Evolutionary conservation across 1,139 yeast genomes (phyloP), one percentile per base, ranked within the genome.

Genomic region (Pichia terricola): DNA sequence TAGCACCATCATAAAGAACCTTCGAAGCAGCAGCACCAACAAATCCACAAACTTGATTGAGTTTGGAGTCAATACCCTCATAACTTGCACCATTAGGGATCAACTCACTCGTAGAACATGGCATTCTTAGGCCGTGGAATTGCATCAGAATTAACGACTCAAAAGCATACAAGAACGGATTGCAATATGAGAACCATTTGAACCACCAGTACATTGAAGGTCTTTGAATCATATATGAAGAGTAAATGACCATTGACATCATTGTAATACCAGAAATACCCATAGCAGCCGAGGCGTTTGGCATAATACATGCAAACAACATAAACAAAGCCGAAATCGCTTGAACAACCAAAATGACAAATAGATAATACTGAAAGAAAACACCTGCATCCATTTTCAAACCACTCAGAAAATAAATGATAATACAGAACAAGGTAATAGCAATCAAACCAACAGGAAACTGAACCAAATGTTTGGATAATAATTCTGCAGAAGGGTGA

Each of bases 141-240:
- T 78, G 81, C 39, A 70, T 66, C 6, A 72, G 59, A 46, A 77
- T 59, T 66, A 77, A 64, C 5, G 77, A 65, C 56, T 78, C 83
- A 51, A 75, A 77, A 2, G 73, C 75, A 54, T 76, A 78, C 34
- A 73, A 61, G 38, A 77, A 57, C 2, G 83, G 82, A 50, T 77
- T 66, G 42, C 74, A 61, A 53, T 75, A 77, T 3, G 77, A 69
- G 35, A 76, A 68, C 84, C 84, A 78, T 55, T 72, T 69, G 53
- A 76, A 75, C 81, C 81, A 77, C 45, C 78, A 78, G 47, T 72
- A 79, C 81, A 77, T 77, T 0, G 73, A 68, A 8, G 75, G 75
- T 43, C 71, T 57, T 54, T 75, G 81, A 52, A 77, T 71, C 73
- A 75, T 68, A 60, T 69, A 77, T n/a, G 79, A 73, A 16, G 78